Conservation (phyloP, 1,139 yeast genomes). For the Yamadazyma kanchanaburiensis region DNA sequence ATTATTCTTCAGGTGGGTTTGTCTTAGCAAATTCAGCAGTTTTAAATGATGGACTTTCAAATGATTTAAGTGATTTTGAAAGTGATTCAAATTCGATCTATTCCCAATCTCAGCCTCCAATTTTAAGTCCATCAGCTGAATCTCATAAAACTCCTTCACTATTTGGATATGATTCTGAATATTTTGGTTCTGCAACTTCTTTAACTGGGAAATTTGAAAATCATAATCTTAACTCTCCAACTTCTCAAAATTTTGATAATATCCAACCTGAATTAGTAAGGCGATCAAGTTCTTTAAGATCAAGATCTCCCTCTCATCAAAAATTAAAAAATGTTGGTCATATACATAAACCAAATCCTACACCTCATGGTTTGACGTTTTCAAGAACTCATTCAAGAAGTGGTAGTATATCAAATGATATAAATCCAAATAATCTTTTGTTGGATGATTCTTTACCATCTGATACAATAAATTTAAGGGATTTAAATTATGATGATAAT, state of each 20-base stretch:
- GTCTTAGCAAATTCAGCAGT: conserved; percentile 17
- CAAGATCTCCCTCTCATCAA: conserved; percentile 17
- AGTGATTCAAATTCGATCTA: conserved; percentile 20
- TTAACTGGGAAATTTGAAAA: conserved; percentile 27
- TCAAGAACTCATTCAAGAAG: conserved; percentile 1
- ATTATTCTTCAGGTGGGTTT: conserved; percentile 17
- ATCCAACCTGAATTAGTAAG: conserved; percentile 8
- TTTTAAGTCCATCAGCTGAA: conserved; percentile 10
- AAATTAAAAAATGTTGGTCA: conserved; percentile 28
- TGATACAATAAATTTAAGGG: conserved; percentile 6
- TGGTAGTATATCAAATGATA: conserved; percentile 2
- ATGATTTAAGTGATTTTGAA: conserved; percentile 21
- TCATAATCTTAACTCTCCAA: conserved; percentile 26
- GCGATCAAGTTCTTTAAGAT: conserved; percentile 10
- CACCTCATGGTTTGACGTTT: no score
- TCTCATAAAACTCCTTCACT: conserved; percentile 11
- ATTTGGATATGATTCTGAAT: conserved; percentile 9
- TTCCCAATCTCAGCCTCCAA: conserved; percentile 11
- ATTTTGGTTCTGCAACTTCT: conserved; percentile 19
- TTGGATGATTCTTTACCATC: conserved; percentile 9
- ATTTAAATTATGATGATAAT: conserved; percentile 6
- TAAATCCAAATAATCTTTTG: conserved; percentile 2
- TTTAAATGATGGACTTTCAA: conserved; percentile 13
- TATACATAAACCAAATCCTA: conserved; percentile 32
- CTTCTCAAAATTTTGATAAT: conserved; percentile 4